Base-by-base conservation (phyloP, 345 rosid genomes). In the Viola odorata region DNA sequence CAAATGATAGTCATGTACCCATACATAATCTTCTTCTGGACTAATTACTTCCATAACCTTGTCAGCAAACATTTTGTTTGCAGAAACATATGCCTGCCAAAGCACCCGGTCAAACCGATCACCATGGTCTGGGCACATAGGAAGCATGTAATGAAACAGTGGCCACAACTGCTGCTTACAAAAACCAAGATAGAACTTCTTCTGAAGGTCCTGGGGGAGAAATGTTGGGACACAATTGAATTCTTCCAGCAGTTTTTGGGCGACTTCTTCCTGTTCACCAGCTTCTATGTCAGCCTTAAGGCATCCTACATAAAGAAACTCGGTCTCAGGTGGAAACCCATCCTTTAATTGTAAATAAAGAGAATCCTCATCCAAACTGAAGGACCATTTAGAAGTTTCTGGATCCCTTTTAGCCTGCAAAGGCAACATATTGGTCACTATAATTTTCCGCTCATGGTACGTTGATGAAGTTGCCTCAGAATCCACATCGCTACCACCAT, bases 161-260 rank as follows among this genome's bases (percentile, higher is more conserved):
- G 91, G 96, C 96, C 96, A 88, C 48, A 88, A 59, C 54, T 83
- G 87, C 50, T 85, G 87, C 61, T 88, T 88, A 62, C 96, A 88
- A 75, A 88, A 88, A 51, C 91, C 91, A 58, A 62, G 76, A 65
- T 88, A 88, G 63, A 73, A 88, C 60, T 78, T 88, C 57, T 78
- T 82, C 70, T 88, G 86, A 14, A 88, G 65, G 52, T 88, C 96
- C 6, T 36, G 75, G 0, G 87, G 82, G 9, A 88, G 61, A 77
- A 88, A 88, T 5, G 91, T 78, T 7, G 91, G 96, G 17, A 85
- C 87, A 47, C 96, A 88, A 38, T 79, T 83, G 64, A 85, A 88
- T 58, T 83, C 87, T 63, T 69, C 67, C 57, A 82, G 62, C 66
- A 88, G 76, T 70, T 59, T 81, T 37, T 80, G 87, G 5, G 96